These are phyloP conservation scores for Immersiella caudata DNA, from an alignment of 495 filamentous ascomycete species.

Conservation along the genomic window DNA sequence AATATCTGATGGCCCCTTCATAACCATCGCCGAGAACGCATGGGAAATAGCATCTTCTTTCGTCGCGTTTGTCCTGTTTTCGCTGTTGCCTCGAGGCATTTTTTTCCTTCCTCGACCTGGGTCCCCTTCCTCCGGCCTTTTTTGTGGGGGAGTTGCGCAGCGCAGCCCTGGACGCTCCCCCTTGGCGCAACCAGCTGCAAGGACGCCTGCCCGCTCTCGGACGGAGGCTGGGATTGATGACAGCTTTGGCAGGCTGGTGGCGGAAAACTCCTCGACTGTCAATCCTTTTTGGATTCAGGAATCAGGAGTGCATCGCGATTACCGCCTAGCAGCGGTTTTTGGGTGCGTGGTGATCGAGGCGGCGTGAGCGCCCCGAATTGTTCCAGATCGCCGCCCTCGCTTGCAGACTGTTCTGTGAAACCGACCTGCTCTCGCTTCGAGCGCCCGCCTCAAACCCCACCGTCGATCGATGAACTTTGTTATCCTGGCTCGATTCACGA, in stretches of 20 bases:
- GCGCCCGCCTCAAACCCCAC: neutral
- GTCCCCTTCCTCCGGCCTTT: neutral
- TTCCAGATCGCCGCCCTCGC: neutral
- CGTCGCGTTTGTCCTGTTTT: neutral
- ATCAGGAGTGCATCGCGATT: neutral
- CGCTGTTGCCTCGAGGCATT: neutral
- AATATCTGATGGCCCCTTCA: slow-evolving; percentile 1
- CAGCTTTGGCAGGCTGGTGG: neutral
- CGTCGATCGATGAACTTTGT: neutral
- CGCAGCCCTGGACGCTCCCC: neutral
- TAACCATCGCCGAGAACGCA: neutral
- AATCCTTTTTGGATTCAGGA: neutral
- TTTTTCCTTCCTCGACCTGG: neutral
- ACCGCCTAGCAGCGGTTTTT: neutral
- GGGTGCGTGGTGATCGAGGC: neutral
- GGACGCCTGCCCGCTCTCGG: neutral
- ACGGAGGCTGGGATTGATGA: neutral
- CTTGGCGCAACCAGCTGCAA: neutral
- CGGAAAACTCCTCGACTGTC: neutral
- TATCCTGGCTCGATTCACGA: neutral
- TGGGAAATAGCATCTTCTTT: neutral
- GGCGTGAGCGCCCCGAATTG: neutral
- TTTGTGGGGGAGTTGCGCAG: slow-evolving; percentile 7
- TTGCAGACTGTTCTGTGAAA: neutral
- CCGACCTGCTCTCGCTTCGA: neutral